Evolutionary conservation across 164 flowering plant genomes (phyloP), one percentile per base, ranked within the genome.

Genomic region (Houttuynia cordata): DNA sequence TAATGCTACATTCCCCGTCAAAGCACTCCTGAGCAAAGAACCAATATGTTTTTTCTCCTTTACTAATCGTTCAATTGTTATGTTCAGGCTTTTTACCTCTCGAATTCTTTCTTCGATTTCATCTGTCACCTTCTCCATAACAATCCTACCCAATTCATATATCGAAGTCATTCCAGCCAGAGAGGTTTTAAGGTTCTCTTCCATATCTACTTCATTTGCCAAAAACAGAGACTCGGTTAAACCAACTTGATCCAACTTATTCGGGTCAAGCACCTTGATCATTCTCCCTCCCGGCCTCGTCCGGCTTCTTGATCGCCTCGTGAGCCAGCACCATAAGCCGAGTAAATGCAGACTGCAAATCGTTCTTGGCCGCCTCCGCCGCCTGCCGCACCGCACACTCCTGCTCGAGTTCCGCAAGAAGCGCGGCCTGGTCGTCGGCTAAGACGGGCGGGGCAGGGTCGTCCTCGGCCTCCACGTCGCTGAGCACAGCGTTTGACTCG

Each of bases 41-140:
- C 95, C 98, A 64, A 92, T 82, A 60, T 92, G 92, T 59, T 81
- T 86, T 76, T 92, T 88, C 81, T 92, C 96, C 68, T 77, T 82
- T 37, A 81, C 71, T 65, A 88, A 74, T 58, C 70, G 81, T 62
- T 73, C 68, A 65, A 87, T 80, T 1, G 79, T 82, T 64, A 87
- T 93, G 69, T 85, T 80, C 61, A 84, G 74, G 50, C 73, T 66
- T 73, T 80, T 87, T 40, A 77, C 68, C 65, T 87, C 87, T 10
- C 60, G 65, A 56, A 23, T 68, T 62, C 74, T 84, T 64, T 78
- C 85, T 58, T 84, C 86, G 7, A 85, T 64, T 58, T 70, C 67
- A 66, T 69, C 74, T 73, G 64, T 79, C 40, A 87, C 77, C 72
- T 81, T 92, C 24, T 70, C 81, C 39, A 61, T 66, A 64, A 80